phyloP scores from a whole-genome alignment of 257 asterid genomes.

The Solanum chilense region DNA sequence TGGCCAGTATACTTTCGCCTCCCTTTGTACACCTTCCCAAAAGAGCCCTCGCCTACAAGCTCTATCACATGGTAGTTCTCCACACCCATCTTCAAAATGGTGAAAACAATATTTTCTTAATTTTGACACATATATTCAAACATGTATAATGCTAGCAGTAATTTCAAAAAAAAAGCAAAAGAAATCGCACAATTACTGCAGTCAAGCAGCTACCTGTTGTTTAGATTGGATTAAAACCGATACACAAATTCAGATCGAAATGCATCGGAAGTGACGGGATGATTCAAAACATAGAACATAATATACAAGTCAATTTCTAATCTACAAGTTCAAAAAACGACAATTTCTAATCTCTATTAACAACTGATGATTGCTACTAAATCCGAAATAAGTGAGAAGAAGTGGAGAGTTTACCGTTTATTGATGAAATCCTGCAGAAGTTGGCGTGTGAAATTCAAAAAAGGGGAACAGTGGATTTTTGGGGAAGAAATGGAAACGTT shows the following conservation, averaged over 20 bases:
- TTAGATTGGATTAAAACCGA: not conserved
- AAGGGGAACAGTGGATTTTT: not conserved
- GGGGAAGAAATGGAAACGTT: not conserved
- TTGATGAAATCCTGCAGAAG: not conserved
- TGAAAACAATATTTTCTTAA: not conserved
- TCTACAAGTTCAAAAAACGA: not conserved
- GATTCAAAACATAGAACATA: not conserved
- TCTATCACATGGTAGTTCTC: conserved; percentile 87
- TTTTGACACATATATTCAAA: not conserved
- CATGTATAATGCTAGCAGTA: not conserved
- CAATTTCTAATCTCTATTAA: not conserved
- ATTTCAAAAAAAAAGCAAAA: not conserved
- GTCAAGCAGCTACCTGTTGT: not conserved
- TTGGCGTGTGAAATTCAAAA: not conserved
- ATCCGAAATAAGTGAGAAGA: not conserved
- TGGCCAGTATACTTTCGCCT: conserved; percentile 92
- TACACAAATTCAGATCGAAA: not conserved
- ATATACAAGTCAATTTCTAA: not conserved
- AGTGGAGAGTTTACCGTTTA: not conserved
- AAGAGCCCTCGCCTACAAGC: conserved; percentile 98
- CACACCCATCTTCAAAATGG: conserved; percentile 47
- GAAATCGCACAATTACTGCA: not conserved
- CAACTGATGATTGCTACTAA: not conserved
- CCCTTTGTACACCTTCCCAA: conserved; percentile 95
- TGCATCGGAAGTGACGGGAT: not conserved